A percentile compares a stretch with the other conserved stretches of the same genome.
phyloP scores from a whole-genome alignment of 148 eudicot species.

The Cornus controversa region DNA sequence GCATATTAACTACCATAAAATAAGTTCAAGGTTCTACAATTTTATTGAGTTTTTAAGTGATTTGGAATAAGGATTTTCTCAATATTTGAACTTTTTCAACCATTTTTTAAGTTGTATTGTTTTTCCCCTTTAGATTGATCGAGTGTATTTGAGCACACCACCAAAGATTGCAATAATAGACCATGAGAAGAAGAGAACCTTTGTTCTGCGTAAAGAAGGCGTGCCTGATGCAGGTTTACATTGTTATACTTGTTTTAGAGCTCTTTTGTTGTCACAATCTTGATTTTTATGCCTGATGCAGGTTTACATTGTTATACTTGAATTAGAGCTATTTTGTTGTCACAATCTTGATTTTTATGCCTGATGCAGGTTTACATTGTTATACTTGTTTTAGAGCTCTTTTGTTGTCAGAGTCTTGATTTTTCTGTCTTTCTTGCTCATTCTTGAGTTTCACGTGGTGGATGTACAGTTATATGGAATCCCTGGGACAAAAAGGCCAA shows the following conservation, averaged over 20 bases:
- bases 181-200: constrained; percentile 84
- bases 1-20: too few species aligned
- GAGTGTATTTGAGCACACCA: constrained; percentile 79
- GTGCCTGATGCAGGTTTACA: constrained; percentile 34
- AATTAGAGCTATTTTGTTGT: background rate
- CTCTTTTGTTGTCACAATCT: background rate
- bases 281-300: constrained; percentile 61
- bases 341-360: too few species aligned
- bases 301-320: constrained; percentile 31
- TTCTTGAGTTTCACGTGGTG: background rate
- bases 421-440: background rate
- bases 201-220: constrained; percentile 45
- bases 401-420: background rate
- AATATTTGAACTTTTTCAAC: background rate
- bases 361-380: constrained; percentile 54
- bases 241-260: background rate
- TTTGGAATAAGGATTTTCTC: background rate
- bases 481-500: constrained; percentile 92
- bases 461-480: constrained; percentile 70
- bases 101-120: background rate
- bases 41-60: background rate
- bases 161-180: constrained; percentile 79
- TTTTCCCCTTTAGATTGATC: constrained; percentile 45
- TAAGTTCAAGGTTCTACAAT: background rate
- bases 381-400: background rate